A percentile compares a stretch with the other conserved stretches of the same genome.
These are phyloP conservation scores for Petunia secreta DNA, from an alignment of 257 asterid species.

Conservation along the genomic window DNA sequence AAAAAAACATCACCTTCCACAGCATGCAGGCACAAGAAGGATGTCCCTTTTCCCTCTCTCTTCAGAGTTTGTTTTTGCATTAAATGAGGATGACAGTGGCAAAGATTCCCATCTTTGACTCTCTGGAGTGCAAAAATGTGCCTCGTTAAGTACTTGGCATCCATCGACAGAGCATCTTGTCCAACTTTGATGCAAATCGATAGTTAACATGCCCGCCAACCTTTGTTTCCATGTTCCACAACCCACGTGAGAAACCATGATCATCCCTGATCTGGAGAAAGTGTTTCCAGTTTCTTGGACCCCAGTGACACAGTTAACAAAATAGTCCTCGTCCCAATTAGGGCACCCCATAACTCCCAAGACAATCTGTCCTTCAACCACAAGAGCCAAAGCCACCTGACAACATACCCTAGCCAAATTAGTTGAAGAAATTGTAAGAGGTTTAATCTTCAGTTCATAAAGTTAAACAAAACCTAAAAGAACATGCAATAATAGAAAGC, in stretches of 20 bases:
- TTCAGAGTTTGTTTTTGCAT: conserved; percentile 53
- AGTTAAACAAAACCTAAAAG: neutral
- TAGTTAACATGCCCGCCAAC: conserved; percentile 39
- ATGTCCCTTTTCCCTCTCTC: conserved; percentile 57
- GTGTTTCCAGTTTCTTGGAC: conserved; percentile 33
- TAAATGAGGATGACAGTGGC: conserved; percentile 64
- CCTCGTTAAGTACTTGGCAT: conserved; percentile 52
- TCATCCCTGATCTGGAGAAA: conserved; percentile 55
- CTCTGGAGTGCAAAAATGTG: conserved; percentile 79
- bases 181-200: conserved; percentile 49
- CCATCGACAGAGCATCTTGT: conserved; percentile 75
- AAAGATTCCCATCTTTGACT: conserved; percentile 91
- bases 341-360: conserved; percentile 99
- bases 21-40: conserved; percentile 77
- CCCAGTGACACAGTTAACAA: conserved; percentile 32
- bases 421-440: neutral
- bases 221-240: conserved; percentile 87
- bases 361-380: conserved; percentile 82
- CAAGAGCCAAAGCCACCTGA: conserved; percentile 93
- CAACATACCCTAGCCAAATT: conserved; percentile 28
- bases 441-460: neutral
- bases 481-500: neutral
- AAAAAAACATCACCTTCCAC: conserved; percentile 74
- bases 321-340: conserved; percentile 64
- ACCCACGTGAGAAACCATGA: conserved; percentile 85